A percentile compares a stretch with the other conserved stretches of the same genome.
Evolutionary conservation across 176 grass and related monocot species (phyloP).

Genomic region (Tillandsia fasciculata): DNA sequence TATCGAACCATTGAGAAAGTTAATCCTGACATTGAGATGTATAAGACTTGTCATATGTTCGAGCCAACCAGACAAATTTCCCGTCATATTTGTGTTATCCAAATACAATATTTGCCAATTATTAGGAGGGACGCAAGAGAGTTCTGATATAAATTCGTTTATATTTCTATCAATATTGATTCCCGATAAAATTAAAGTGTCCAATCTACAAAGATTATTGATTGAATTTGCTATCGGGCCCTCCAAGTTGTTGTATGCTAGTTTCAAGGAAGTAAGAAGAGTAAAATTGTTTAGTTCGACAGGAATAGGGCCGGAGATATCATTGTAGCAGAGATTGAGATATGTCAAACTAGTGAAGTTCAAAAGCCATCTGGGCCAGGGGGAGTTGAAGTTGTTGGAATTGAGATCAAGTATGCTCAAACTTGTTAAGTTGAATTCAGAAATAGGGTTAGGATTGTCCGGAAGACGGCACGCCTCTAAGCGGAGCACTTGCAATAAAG

Average conservation of each 20-base stretch:
- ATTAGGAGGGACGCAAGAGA: neutral
- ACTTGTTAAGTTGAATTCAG: constrained; percentile 4
- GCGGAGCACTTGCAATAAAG: neutral
- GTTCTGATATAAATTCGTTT: neutral
- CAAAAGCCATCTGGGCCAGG: neutral
- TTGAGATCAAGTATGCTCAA: neutral
- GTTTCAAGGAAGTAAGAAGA: neutral
- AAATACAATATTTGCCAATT: neutral
- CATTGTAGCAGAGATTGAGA: accelerated
- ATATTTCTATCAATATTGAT: neutral
- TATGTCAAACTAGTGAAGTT: neutral
- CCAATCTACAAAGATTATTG: neutral
- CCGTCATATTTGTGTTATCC: neutral
- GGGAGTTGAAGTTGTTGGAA: accelerated
- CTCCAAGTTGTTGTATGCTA: neutral
- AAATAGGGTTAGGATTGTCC: neutral
- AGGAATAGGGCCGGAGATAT: constrained; percentile 5
- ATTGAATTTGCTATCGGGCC: neutral
- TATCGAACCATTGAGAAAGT: neutral
- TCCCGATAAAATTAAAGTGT: neutral
- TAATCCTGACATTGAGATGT: constrained; percentile 16
- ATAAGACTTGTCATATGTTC: constrained; percentile 12
- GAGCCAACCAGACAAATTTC: constrained; percentile 6
- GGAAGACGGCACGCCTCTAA: neutral
- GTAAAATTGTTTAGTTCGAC: neutral